Base-by-base conservation (phyloP, 1,139 yeast genomes). In the Eremothecium sinecaudum region DNA sequence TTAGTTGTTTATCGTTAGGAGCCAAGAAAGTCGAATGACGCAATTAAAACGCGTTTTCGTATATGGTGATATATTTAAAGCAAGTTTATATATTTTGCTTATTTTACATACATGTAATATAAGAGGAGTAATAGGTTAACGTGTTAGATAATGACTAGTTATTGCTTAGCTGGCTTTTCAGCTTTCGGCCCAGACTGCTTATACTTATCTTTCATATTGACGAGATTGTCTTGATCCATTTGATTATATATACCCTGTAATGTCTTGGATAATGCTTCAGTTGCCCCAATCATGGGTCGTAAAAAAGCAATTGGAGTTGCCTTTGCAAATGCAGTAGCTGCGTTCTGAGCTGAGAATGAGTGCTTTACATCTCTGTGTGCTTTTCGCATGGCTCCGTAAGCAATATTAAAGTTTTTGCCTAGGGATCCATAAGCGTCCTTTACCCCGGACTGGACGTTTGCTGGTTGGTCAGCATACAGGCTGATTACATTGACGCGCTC, bases 261-360 rank as follows among this genome's bases (percentile, higher is more conserved):
- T 0, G 94, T 71, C 50, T 76, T 81, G 14, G 90, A 79, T 3
- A 87, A 67, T 0, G 94, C 94, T 53, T 86, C 96, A 0, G 96
- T 82, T 0, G 94, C 86, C 2, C 96, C 97, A 45, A 87, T 86
- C 49, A 84, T 69, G 2, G 97, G 96, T 31, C 96, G 61, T 2
- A 87, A 69, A 12, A 87, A 58, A 6, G 86, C 77, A 15, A 83
- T 72, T 0, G 96, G 96, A 1, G 94, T 75, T 1, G 80, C 83
- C 44, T 71, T 73, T 18, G 81, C 75, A n/a, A 84, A 66, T 2
- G 60, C 47, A 15, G 64, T 62, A 2, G 80, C 69, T 1, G 86
- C 82, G 4, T 75, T 80, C 41, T 73, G 79, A 2, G 83, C 72
- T 36, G 72, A 74, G 1, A 74, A 79, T 27, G 75, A 69, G 8